Conservation (phyloP, 805 yeast species). For the Lipomyces orientalis region DNA sequence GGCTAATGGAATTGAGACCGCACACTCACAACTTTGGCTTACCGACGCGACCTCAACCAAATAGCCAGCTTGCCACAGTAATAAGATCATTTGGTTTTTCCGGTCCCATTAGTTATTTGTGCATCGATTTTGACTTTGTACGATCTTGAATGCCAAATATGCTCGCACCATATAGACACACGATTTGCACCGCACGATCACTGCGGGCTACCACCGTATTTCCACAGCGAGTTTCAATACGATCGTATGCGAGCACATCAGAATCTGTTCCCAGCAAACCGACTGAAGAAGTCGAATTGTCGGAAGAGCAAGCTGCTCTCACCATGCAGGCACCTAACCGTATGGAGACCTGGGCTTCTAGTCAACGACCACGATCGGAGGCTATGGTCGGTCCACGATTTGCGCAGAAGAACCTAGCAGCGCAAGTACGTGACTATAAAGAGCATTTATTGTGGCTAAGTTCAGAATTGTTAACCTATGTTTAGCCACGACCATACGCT, state of each 20-base stretch:
- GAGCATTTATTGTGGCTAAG: not conserved
- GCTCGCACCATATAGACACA: not conserved
- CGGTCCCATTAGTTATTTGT: not conserved
- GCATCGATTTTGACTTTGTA: not conserved
- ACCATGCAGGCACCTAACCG: slow-evolving; percentile 78
- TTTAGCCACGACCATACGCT: slow-evolving; percentile 79
- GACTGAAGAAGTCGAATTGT: slow-evolving; percentile 11
- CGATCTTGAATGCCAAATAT: not conserved
- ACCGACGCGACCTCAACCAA: not conserved
- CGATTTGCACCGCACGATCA: not conserved
- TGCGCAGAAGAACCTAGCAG: slow-evolving; percentile 67
- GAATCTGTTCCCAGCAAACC: slow-evolving; percentile 4
- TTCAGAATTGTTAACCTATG: not conserved
- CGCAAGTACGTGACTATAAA: slow-evolving; percentile 34
- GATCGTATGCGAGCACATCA: slow-evolving; percentile 1
- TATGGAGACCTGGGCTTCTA: slow-evolving; percentile 68
- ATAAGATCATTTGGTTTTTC: not conserved
- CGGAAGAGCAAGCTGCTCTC: slow-evolving; percentile 26
- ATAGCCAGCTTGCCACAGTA: not conserved
- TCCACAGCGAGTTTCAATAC: not conserved
- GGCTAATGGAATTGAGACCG: too few relatives aligned
- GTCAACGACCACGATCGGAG: slow-evolving; percentile 66
- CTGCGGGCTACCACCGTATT: not conserved
- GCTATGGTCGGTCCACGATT: slow-evolving; percentile 68
- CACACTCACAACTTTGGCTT: not conserved